Base-by-base conservation (phyloP, 139 green algal species). In the Coelastrella sp. region DNA sequence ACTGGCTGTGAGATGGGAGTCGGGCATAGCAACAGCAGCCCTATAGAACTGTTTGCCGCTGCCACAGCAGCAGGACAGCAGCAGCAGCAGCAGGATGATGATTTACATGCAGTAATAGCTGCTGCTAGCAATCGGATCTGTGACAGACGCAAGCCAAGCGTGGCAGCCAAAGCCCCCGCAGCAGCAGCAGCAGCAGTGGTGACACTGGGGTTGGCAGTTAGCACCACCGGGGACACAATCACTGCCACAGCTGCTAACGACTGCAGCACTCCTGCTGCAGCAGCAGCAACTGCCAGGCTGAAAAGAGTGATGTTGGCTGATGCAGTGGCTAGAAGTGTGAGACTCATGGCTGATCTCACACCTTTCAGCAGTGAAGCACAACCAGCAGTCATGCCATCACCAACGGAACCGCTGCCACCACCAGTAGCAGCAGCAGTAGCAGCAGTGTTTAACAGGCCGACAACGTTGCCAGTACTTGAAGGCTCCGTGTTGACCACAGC, bases 1-100 rank as follows among this genome's bases (percentile, higher is more conserved):
- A 47, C 32, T 47, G 32, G 32, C 32, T 47, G 32, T 47, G 32
- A 47, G 32, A 47, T 47, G 32, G 32, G 32, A 47, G 32, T 47
- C 1, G 32, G 1, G 32, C 32, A 47, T 47, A 47, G 32, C 32
- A 47, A 47, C 32, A 47, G 32, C 32, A 47, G 32, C 32, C 32
- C 32, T 47, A 47, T 47, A 47, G 32, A 0, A 47, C 32, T 47
- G 32, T 47, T 47, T 47, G 32, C 32, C 32, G 32, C 32, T 47
- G 32, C 32, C 10, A 22, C 54, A 83, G 58, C 20, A 75, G 58
- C 80, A 77, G 80, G n/a, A 75, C 79, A 85, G 79, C 79, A 85
- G 57, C 57, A 85, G 57, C 57, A 85, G 58, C 8, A 54, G 56
- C 79, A 66, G 14, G 22, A n/a, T 59, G 4, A 61, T 22, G 4